Conservation (phyloP, 371 early-diverging fungal species). For the Actinomortierella ambigua region DNA sequence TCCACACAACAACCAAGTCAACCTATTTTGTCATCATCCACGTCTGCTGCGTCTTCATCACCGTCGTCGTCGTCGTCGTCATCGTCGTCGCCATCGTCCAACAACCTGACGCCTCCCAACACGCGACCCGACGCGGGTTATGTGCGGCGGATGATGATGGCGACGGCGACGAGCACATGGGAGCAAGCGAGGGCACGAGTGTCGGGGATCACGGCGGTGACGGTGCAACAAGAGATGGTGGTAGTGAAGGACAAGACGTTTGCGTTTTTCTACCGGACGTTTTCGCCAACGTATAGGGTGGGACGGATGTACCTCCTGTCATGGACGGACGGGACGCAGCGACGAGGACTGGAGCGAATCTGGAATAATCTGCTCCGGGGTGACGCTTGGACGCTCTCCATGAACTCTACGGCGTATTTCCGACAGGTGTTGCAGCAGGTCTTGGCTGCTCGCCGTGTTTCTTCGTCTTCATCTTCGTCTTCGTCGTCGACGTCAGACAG, state of each 20-base stretch:
- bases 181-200: too few species aligned
- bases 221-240: constrained; percentile 7
- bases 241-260: constrained; percentile 22
- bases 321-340: constrained; percentile 27
- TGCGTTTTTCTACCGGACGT: constrained; percentile 38
- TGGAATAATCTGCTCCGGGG: constrained; percentile 17
- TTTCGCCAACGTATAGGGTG: constrained; percentile 40
- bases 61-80: too few species aligned
- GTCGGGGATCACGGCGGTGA: not conserved
- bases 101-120: too few species aligned
- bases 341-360: constrained; percentile 33
- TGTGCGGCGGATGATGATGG: too few species aligned
- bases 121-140: too few species aligned
- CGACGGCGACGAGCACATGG: too few species aligned
- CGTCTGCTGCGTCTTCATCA: too few species aligned
- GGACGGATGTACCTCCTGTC: constrained; percentile 23
- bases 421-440: constrained; percentile 32
- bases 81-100: too few species aligned
- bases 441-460: constrained; percentile 21
- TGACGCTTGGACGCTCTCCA: constrained; percentile 24
- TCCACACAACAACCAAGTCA: too few species aligned
- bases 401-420: constrained; percentile 15
- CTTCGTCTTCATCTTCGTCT: not conserved
- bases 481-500: not conserved
- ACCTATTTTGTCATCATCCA: too few species aligned